Evolutionary conservation across 2,329 filamentous ascomycete species (phyloP).

Genomic region (Lasiodiplodia sp.): DNA sequence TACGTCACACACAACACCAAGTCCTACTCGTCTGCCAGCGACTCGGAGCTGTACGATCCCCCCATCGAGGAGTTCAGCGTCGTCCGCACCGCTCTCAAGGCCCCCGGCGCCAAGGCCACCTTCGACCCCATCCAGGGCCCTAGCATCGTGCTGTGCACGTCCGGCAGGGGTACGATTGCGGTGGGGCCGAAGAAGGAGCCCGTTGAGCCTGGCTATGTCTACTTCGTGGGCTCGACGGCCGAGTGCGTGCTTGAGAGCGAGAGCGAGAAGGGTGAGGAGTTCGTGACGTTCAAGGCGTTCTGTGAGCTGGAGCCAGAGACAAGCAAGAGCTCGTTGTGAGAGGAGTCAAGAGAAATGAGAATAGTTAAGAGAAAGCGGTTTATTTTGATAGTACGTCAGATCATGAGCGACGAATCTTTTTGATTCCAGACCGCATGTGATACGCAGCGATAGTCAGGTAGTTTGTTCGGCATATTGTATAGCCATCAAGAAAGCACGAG

Average conservation of each 20-base stretch:
- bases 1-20: constrained; percentile 82
- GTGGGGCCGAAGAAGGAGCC: constrained; percentile 83
- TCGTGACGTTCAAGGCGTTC: constrained; percentile 92
- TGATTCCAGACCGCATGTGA: constrained; percentile 5
- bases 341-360: no score
- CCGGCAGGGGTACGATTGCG: constrained; percentile 80
- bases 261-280: constrained; percentile 51
- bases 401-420: constrained; percentile 8
- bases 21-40: constrained; percentile 80
- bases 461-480: not conserved
- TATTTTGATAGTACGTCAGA: not conserved
- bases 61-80: constrained; percentile 97
- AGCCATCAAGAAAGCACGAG: not conserved
- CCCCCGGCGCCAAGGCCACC: constrained; percentile 77
- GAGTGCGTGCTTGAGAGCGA: constrained; percentile 78
- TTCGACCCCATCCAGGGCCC: constrained; percentile 89
- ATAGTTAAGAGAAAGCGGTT: no score
- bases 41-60: constrained; percentile 83
- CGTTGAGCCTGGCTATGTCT: constrained; percentile 60
- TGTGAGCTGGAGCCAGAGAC: constrained; percentile 73
- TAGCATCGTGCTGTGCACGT: constrained; percentile 90
- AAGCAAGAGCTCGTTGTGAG: constrained; percentile 17
- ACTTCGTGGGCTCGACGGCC: constrained; percentile 81
- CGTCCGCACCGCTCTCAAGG: constrained; percentile 77
- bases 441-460: not conserved